phyloP scores from a whole-genome alignment of 306 rosid species.

The Cucumis sativus region Cucumber_9930_V3 NC_026660.2:6443501-6444000 shows the following conservation, averaged over 20 bases:
- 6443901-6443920: not conserved
- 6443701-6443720: no score
- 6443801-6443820: not conserved
- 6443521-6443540: not conserved
- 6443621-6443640: no score
- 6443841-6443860: not conserved
- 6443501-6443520: not conserved
- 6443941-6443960: no score
- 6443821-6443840: not conserved
- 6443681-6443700: no score
- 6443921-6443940: not conserved
- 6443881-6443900: not conserved
- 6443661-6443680: no score
- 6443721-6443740: no score
- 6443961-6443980: no score
- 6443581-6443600: not conserved
- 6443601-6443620: not conserved
- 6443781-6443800: not conserved
- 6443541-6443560: not conserved
- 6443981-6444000: no score
- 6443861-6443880: not conserved
- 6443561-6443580: not conserved
- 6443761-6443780: not conserved
- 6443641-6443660: no score
- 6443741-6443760: no score